phyloP scores from a whole-genome alignment of 2,329 filamentous ascomycete species.

The Pseudocercospora fuligena region DNA sequence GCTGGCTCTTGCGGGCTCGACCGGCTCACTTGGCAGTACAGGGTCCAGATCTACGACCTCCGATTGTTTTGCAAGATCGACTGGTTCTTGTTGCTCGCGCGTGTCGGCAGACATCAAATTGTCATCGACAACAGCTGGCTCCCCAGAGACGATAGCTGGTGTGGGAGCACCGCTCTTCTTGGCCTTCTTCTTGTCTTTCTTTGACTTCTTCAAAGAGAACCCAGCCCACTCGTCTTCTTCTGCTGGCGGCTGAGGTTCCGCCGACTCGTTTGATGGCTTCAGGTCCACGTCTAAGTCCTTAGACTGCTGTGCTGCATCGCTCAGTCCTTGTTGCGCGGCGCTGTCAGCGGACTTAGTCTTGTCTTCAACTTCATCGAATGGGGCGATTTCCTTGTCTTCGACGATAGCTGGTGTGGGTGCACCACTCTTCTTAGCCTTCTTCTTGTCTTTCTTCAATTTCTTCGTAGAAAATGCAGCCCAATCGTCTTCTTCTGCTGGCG shows the following conservation, averaged over 20 bases:
- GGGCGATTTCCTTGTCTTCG: not conserved
- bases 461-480: conserved; percentile 34
- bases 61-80: not conserved
- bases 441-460: conserved; percentile 50
- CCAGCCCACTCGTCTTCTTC: conserved; percentile 30
- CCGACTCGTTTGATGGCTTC: not conserved
- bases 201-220: conserved; percentile 40
- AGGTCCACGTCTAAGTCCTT: not conserved
- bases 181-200: conserved; percentile 51
- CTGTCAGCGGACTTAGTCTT: not conserved
- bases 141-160: conserved; percentile 8
- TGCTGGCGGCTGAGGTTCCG: not conserved
- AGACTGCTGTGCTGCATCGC: not conserved
- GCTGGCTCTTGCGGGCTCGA: not conserved
- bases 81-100: not conserved
- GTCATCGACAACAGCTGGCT: not conserved
- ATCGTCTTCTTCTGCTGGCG: conserved; percentile 25
- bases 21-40: not conserved
- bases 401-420: conserved; percentile 16
- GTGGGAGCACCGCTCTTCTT: conserved; percentile 30
- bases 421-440: conserved; percentile 42
- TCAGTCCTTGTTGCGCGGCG: not conserved
- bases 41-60: not conserved
- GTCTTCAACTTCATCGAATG: not conserved
- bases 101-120: not conserved